Evolutionary conservation across 2,329 filamentous ascomycete species (phyloP).

Genomic region (Trichoderma hamatum): DNA sequence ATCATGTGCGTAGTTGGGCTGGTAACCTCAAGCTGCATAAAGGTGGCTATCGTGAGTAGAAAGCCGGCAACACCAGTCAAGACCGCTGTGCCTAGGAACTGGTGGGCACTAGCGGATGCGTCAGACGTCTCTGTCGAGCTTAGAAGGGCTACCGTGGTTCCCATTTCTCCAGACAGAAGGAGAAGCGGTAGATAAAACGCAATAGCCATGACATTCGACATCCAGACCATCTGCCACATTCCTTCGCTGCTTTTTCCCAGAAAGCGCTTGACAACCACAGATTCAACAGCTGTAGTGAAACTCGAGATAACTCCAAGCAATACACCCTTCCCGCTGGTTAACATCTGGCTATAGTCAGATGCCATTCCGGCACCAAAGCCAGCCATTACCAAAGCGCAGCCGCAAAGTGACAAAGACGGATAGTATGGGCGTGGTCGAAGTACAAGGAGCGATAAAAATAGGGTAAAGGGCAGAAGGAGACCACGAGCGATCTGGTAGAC

Average conservation of each 20-base stretch:
- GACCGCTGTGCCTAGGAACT: constrained; percentile 13
- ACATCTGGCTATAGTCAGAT: constrained; percentile 20
- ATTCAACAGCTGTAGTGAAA: constrained; percentile 19
- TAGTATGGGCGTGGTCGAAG: constrained; percentile 23
- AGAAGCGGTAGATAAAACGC: constrained; percentile 9
- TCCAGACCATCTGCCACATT: constrained; percentile 25
- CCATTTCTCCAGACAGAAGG: constrained; percentile 3
- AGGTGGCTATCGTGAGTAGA: constrained; percentile 18
- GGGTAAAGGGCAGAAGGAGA: constrained; percentile 12
- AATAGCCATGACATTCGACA: constrained; percentile 23
- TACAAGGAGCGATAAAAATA: constrained; percentile 8
- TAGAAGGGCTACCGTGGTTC: constrained; percentile 5
- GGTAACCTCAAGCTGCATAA: constrained; percentile 22
- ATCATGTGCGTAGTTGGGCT: constrained; percentile 23
- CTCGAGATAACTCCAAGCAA: constrained; percentile 19
- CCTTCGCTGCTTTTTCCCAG: constrained; percentile 19
- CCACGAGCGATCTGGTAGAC: constrained; percentile 21
- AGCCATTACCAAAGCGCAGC: constrained; percentile 20
- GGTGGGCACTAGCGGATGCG: constrained; percentile 3
- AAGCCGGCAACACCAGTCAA: constrained; percentile 19
- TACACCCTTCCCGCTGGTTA: constrained; percentile 18
- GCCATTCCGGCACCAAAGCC: constrained; percentile 22
- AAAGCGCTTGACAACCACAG: constrained; percentile 16
- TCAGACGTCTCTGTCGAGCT: constrained; percentile 3
- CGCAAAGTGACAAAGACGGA: constrained; percentile 4